Base-by-base conservation (phyloP, 1,139 yeast genomes). In the Debaryomycetaceae sp. region DNA sequence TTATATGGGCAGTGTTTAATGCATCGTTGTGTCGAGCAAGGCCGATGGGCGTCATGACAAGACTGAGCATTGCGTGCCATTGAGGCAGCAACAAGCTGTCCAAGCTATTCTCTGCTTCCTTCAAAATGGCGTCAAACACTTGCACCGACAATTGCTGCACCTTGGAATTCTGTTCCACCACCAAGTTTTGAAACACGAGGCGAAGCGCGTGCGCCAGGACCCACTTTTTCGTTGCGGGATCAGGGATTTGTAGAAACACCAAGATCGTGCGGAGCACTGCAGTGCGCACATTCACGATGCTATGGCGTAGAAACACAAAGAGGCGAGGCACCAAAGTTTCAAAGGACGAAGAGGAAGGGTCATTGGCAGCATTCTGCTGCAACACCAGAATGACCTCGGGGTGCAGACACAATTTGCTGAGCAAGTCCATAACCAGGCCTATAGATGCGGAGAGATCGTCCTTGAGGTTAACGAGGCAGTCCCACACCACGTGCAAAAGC, bases 371-470 rank as follows among this genome's bases (percentile, higher is more conserved):
- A 38, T 75, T 75, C 20, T 62, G 58, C 39, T 78, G 72, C 66
- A 90, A 73, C 16, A 78, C 69, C 18, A 71, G 75, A 27, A 87
- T 61, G 4, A 87, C 95, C 44, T 77, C 76, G 5, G 76, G 72
- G 51, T 79, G 90, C 4, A 86, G 73, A 53, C 96, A 90, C 30
- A 90, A 62, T 45, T 80, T 85, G 2, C 96, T 92, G 36, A 90
- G 63, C 25, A 90, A 60, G 51, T 90, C 96, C 97, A 90, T 90
- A 2, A 90, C 93, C 3, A 94, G 82, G 25, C 97, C 97, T 30
- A 90, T 87, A 12, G 95, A 81, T 0, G 97, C 95, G 14, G 94
- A 81, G 30, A 90, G 63, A 50, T 90, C 98, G 49, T 90, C 98
- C 40, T 82, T 76, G 35, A 87, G 62, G 44, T 81, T 85, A 3